Base-by-base conservation (phyloP, 1,284 basidiomycete genomes). In the Microbotryomycetes sp. region DNA sequence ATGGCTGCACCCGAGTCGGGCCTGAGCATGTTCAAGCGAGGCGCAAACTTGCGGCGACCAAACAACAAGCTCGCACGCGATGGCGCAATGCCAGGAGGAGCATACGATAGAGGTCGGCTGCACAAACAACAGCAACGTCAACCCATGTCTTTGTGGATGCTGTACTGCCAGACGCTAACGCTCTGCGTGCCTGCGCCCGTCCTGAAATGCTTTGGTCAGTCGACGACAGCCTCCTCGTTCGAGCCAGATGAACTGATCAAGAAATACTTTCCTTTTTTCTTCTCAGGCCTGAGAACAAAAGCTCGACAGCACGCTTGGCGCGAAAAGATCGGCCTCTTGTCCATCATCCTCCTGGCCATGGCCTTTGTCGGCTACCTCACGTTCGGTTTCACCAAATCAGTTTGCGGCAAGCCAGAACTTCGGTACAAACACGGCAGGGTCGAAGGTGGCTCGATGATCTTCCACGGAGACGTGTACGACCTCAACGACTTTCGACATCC, bases 291-390 rank as follows among this genome's bases (percentile, higher is more conserved):
- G 71, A 83, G 83, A 62, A 94, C 88, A 21, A 89, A 91, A 0
- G 96, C 98, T 70, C 88, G 90, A 70, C 91, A 94, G 76, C 85
- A 91, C 57, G 94, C 94, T 47, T 99, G 93, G 90, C 82, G 96
- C 65, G 94, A 98, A 78, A 99, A 99, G 80, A 93, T 97, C 77
- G 94, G 94, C 35, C 82, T 99, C 30, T 79, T 99, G 60, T 79
- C 81, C 66, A 82, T 97, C 76, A 90, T 96, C 70, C 74, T 83
- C 18, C 7, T 76, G 23, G 82, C 92, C 68, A 97, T 98, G 94
- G 87, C 87, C 24, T 82, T 80, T 52, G 96, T 99, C 73, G 94
- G 93, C 76, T 98, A 92, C 83, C 81, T 99, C 74, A 98, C 94
- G 2, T 99, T 99, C 77, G 94, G 96, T n/a, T 99, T 99, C 80